A percentile compares a stretch with the other conserved stretches of the same genome.
These are phyloP conservation scores for Achaetomiella virescens DNA, from an alignment of 495 filamentous ascomycete species.

Conservation along the genomic window DNA sequence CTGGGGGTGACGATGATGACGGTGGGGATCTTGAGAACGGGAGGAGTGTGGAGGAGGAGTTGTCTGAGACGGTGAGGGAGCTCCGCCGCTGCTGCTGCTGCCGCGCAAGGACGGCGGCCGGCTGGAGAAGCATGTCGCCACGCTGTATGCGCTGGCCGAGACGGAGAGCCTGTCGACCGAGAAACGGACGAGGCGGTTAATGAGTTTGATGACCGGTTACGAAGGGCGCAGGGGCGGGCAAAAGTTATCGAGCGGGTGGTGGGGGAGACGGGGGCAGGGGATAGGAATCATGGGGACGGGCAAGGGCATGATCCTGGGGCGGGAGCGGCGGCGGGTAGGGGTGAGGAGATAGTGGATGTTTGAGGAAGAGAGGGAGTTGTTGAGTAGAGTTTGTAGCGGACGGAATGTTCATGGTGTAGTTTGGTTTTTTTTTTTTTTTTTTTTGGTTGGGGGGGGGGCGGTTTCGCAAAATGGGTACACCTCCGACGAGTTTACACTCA, in stretches of 20 bases:
- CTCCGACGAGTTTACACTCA: too few relatives aligned
- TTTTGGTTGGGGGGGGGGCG: too few relatives aligned
- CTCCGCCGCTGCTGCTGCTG: constrained; percentile 39
- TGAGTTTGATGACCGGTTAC: constrained; percentile 78
- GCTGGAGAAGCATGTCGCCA: constrained; percentile 65
- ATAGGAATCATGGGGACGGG: background rate
- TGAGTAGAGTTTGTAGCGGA: too few relatives aligned
- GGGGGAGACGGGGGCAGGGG: constrained; percentile 41
- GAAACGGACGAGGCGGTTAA: constrained; percentile 81
- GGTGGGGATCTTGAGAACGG: background rate
- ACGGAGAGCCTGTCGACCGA: constrained; percentile 67
- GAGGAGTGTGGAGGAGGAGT: background rate
- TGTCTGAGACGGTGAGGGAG: constrained; percentile 1
- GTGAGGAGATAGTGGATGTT: background rate
- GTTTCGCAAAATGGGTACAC: too few relatives aligned
- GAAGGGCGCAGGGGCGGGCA: constrained; percentile 68
- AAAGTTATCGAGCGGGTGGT: constrained; percentile 73
- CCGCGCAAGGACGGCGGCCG: constrained; percentile 43
- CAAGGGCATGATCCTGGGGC: background rate
- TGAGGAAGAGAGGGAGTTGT: background rate
- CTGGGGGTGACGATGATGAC: background rate
- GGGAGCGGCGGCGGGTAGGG: background rate
- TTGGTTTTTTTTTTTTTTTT: too few relatives aligned
- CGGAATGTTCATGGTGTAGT: too few relatives aligned
- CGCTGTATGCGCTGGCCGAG: constrained; percentile 69